These are phyloP conservation scores for Anastatica hierochuntica DNA, from an alignment of 345 rosid genomes.

Conservation along the genomic window DNA sequence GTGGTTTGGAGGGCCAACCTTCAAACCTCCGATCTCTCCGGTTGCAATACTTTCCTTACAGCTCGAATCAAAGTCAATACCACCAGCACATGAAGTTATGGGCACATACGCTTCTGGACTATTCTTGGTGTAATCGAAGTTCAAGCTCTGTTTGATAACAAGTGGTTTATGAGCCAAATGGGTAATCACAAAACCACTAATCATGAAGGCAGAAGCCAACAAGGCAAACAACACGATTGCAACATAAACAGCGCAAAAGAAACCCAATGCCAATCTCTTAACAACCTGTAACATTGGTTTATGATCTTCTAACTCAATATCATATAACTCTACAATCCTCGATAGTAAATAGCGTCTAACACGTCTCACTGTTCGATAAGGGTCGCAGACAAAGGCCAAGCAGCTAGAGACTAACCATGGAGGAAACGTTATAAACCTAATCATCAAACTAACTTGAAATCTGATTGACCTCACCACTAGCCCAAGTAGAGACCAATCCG, in stretches of 20 bases:
- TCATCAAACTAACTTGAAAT: constrained; percentile 46
- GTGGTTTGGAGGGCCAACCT: not conserved
- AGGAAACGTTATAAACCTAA: constrained; percentile 41
- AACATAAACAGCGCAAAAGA: constrained; percentile 55
- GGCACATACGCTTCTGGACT: constrained; percentile 64
- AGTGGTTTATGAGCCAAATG: constrained; percentile 53
- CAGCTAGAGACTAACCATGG: constrained; percentile 26
- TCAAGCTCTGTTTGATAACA: constrained; percentile 41
- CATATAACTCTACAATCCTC: constrained; percentile 21
- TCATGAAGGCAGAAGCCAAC: constrained; percentile 37
- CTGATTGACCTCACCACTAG: constrained; percentile 52
- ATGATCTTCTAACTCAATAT: constrained; percentile 33
- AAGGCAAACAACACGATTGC: constrained; percentile 46
- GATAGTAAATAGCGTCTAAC: constrained; percentile 25
- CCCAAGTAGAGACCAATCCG: constrained; percentile 28
- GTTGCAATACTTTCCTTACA: constrained; percentile 29
- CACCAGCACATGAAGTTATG: constrained; percentile 36
- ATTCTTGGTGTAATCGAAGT: constrained; percentile 31
- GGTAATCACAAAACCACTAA: constrained; percentile 44
- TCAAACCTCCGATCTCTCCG: not conserved
- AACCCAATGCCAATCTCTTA: constrained; percentile 44
- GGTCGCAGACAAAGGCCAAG: constrained; percentile 38
- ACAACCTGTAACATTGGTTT: constrained; percentile 32
- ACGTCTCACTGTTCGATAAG: constrained; percentile 39
- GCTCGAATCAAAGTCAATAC: constrained; percentile 28